Conservation (phyloP, 179 eudicot species). For the Corrigiola litoralis region DNA sequence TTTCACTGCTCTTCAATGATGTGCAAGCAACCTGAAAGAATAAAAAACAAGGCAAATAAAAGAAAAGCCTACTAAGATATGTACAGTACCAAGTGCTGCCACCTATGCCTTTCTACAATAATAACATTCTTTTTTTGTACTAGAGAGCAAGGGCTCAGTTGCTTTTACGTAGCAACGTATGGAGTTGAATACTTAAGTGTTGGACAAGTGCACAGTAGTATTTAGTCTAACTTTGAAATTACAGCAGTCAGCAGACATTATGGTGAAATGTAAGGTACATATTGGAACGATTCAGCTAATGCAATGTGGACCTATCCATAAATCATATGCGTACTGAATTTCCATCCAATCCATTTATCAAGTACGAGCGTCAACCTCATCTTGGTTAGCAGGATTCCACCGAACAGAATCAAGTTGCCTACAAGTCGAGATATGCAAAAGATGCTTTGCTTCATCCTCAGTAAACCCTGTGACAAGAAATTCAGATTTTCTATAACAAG, state of each 20-base stretch:
- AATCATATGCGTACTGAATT: neutral
- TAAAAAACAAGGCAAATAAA: slow-evolving; percentile 4
- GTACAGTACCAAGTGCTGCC: too few relatives aligned
- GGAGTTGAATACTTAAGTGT: too few relatives aligned
- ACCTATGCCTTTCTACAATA: too few relatives aligned
- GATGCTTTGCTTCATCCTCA: slow-evolving; percentile 69
- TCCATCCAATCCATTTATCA: neutral
- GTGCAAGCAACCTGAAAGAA: slow-evolving; percentile 76
- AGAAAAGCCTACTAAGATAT: too few relatives aligned
- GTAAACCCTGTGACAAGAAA: slow-evolving; percentile 26
- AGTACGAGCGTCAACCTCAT: slow-evolving; percentile 52
- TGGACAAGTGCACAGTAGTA: too few relatives aligned
- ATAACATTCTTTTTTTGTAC: too few relatives aligned
- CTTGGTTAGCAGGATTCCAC: slow-evolving; percentile 86
- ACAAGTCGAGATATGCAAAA: slow-evolving; percentile 57
- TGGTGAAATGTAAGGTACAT: neutral
- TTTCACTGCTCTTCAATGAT: slow-evolving; percentile 51
- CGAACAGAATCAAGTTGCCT: slow-evolving; percentile 58
- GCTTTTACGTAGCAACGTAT: too few relatives aligned
- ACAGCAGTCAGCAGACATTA: too few relatives aligned
- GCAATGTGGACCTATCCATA: neutral
- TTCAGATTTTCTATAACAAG: too few relatives aligned
- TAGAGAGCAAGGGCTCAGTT: too few relatives aligned
- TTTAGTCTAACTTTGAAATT: too few relatives aligned
- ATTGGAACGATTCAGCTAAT: neutral